phyloP scores from a whole-genome alignment of 768 basidiomycete genomes.

The Russula earlei region DNA sequence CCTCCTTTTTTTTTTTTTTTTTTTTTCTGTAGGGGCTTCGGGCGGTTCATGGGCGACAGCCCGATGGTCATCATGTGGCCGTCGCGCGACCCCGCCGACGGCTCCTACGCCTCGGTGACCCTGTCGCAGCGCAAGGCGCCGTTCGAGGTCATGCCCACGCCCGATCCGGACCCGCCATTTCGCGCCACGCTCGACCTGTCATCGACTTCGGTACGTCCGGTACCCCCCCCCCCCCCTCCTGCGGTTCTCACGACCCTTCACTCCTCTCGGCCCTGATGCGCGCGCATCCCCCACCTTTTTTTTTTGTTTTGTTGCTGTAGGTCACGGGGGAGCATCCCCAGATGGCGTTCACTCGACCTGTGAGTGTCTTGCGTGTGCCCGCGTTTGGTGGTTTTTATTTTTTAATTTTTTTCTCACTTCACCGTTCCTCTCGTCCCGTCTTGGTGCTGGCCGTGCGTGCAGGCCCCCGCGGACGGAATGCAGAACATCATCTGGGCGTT shows the following conservation, averaged over 20 bases:
- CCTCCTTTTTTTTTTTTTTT: no score
- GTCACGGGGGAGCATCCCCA: constrained; percentile 1
- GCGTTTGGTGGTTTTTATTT: no score
- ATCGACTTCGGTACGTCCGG: constrained; percentile 31
- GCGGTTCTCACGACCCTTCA: neutral
- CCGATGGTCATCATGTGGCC: constrained; percentile 73
- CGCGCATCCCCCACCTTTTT: no score
- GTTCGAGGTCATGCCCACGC: constrained; percentile 45
- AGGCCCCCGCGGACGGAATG: constrained; percentile 36
- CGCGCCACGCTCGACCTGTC: constrained; percentile 34
- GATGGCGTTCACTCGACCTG: constrained; percentile 11
- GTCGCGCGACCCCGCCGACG: constrained; percentile 39
- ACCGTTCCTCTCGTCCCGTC: neutral
- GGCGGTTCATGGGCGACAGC: constrained; percentile 40
- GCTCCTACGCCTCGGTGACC: constrained; percentile 35
- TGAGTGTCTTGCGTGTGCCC: no score
- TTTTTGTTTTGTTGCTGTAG: neutral
- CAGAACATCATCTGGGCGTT: constrained; percentile 54
- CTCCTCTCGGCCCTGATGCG: neutral
- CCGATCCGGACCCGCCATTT: constrained; percentile 44
- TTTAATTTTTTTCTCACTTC: neutral
- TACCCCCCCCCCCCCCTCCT: neutral
- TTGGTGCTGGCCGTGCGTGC: neutral
- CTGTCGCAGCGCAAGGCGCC: constrained; percentile 55
- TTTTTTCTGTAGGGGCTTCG: constrained; percentile 42